phyloP scores from a whole-genome alignment of 345 rosid genomes.

The Iberis pinnata region DNA sequence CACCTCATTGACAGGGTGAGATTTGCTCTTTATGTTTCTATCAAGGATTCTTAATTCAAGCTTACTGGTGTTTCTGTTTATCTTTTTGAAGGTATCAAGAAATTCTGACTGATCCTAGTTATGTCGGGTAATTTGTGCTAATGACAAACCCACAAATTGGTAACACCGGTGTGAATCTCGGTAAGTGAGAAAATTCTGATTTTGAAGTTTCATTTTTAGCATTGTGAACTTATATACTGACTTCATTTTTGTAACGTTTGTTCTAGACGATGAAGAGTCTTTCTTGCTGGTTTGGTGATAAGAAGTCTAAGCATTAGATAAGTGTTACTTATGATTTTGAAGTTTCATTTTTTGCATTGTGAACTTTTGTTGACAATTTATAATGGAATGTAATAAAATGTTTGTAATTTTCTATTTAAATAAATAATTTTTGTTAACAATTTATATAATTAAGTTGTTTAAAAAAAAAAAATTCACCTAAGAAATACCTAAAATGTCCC shows the following conservation, averaged over 20 bases:
- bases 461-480: too few species aligned
- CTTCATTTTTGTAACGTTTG: neutral
- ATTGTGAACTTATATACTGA: neutral
- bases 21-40: neutral
- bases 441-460: too few species aligned
- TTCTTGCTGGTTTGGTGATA: slow-evolving; percentile 85
- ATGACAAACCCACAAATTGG: slow-evolving; percentile 98
- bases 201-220: neutral
- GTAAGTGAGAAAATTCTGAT: slow-evolving; percentile 31
- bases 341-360: too few species aligned
- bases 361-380: too few species aligned
- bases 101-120: slow-evolving; percentile 95
- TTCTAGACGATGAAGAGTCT: slow-evolving; percentile 91
- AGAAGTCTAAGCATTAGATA: slow-evolving; percentile 75
- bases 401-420: too few species aligned
- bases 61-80: neutral
- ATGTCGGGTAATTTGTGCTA: slow-evolving; percentile 90
- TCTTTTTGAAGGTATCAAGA: slow-evolving; percentile 75
- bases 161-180: slow-evolving; percentile 90
- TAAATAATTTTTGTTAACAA: too few species aligned
- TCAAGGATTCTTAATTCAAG: neutral
- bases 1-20: slow-evolving; percentile 88
- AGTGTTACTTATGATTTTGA: too few species aligned
- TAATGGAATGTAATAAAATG: too few species aligned
- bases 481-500: too few species aligned